A percentile compares a stretch with the other conserved stretches of the same genome.
Conservation (phyloP, 495 filamentous ascomycete species). For the Lasiosphaeria hispida region DNA sequence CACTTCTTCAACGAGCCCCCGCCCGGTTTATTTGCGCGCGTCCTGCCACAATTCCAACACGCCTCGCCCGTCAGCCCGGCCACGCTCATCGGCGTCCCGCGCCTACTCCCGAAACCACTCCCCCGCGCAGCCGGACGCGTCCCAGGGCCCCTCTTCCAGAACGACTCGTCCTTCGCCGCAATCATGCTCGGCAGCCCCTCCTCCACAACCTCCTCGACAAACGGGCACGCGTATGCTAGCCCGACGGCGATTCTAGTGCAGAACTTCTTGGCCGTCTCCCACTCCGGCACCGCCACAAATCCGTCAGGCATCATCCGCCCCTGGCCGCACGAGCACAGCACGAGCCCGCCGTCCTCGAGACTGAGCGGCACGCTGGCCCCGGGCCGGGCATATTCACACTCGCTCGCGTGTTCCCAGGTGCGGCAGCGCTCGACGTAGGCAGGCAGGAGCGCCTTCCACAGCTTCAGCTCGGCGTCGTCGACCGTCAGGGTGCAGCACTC, state of each 20-base stretch:
- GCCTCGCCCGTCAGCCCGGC: background rate
- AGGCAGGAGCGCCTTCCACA: conserved; percentile 52
- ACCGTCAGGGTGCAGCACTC: conserved; percentile 33
- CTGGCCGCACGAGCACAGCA: conserved; percentile 39
- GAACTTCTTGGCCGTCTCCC: conserved; percentile 24
- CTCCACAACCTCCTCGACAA: conserved; percentile 33
- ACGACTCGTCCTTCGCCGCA: background rate
- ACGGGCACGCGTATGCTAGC: conserved; percentile 28
- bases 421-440: conserved; percentile 55
- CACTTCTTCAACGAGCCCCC: conserved; percentile 29
- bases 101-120: background rate
- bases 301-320: conserved; percentile 31
- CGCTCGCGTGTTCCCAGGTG: conserved; percentile 45
- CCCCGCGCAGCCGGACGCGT: background rate
- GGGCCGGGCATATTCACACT: conserved; percentile 48
- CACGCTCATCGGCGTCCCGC: background rate
- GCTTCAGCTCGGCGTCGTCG: conserved; percentile 41
- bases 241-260: conserved; percentile 39
- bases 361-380: conserved; percentile 29
- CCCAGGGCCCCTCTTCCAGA: too few species aligned
- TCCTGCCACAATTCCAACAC: conserved; percentile 31
- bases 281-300: conserved; percentile 33
- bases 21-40: conserved; percentile 8
- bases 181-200: background rate
- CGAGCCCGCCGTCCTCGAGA: conserved; percentile 20